A percentile compares a stretch with the other conserved stretches of the same genome.
phyloP scores from a whole-genome alignment of 306 rosid species.

The Gleditsia sinensis region DNA sequence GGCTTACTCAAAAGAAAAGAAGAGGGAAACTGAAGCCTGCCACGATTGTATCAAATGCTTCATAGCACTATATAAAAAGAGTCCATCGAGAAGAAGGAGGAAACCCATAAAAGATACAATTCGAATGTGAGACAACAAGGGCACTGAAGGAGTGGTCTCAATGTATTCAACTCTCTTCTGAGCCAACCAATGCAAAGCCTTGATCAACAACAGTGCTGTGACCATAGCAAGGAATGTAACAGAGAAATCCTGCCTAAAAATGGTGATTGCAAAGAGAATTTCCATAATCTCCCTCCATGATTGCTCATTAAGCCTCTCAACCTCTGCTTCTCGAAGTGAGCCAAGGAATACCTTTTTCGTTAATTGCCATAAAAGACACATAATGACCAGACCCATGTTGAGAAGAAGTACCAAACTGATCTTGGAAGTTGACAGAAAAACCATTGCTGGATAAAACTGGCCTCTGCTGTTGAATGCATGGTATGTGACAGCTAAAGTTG shows the following conservation, averaged over 20 bases:
- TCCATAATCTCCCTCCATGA: conserved; percentile 99
- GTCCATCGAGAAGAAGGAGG: conserved; percentile 77
- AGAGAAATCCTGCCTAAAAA: conserved; percentile 95
- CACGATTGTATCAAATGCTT: conserved; percentile 60
- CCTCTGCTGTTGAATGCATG: conserved; percentile 96
- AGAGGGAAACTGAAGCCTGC: conserved; percentile 93
- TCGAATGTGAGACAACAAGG: conserved; percentile 77
- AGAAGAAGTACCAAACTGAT: conserved; percentile 92
- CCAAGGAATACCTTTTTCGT: conserved; percentile 84
- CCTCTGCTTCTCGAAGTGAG: conserved; percentile 95
- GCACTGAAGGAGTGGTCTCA: conserved; percentile 91
- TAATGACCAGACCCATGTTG: conserved; percentile 90
- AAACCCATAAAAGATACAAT: conserved; percentile 94
- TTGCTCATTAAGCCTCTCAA: conserved; percentile 98
- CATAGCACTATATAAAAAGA: conserved; percentile 69
- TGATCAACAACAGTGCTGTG: conserved; percentile 76
- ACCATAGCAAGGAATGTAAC: conserved; percentile 93
- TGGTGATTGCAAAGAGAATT: conserved; percentile 92
- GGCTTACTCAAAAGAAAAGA: conserved; percentile 95
- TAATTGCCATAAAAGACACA: conserved; percentile 92
- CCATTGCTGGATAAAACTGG: conserved; percentile 97
- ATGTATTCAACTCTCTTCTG: conserved; percentile 98
- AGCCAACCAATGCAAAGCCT: conserved; percentile 98
- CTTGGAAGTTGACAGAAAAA: conserved; percentile 94
- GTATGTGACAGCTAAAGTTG: conserved; percentile 78